Percentiles rank a stretch among this genome's conserved stretches.
Conservation (phyloP, 2,329 filamentous ascomycete species). For the Exserohilum turcica region DNA sequence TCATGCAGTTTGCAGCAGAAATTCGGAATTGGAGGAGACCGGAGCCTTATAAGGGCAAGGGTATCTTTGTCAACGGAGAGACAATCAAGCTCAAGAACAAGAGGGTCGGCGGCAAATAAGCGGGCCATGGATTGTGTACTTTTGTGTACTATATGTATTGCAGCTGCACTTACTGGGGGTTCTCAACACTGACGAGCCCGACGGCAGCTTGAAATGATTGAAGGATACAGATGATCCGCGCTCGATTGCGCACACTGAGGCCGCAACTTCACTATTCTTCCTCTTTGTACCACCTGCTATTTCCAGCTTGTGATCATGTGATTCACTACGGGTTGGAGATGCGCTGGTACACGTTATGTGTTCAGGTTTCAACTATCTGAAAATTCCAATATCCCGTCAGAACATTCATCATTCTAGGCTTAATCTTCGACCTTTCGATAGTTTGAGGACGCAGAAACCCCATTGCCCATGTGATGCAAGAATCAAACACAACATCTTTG, state of each 20-base stretch:
- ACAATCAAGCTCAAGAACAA: constrained; percentile 98
- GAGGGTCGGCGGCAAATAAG: constrained; percentile 57
- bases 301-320: too few relatives aligned
- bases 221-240: not conserved
- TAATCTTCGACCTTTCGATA: too few relatives aligned
- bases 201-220: not conserved
- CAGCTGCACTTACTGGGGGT: not conserved
- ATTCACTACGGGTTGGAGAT: too few relatives aligned
- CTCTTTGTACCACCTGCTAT: not conserved
- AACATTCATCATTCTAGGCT: not conserved
- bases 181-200: not conserved
- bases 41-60: constrained; percentile 99
- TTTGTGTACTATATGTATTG: constrained; percentile 29
- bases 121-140: constrained; percentile 4
- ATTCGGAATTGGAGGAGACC: constrained; percentile 88
- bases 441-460: not conserved
- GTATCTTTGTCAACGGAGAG: constrained; percentile 96
- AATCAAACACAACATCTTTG: too few relatives aligned
- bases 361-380: too few relatives aligned
- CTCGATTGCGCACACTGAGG: not conserved
- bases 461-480: too few relatives aligned
- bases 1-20: constrained; percentile 88
- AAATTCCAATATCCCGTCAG: too few relatives aligned
- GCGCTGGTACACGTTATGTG: too few relatives aligned
- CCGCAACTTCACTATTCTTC: not conserved